These are phyloP conservation scores for Colletotrichum tanaceti DNA, from an alignment of 2,329 filamentous ascomycete genomes.

Conservation along the genomic window DNA sequence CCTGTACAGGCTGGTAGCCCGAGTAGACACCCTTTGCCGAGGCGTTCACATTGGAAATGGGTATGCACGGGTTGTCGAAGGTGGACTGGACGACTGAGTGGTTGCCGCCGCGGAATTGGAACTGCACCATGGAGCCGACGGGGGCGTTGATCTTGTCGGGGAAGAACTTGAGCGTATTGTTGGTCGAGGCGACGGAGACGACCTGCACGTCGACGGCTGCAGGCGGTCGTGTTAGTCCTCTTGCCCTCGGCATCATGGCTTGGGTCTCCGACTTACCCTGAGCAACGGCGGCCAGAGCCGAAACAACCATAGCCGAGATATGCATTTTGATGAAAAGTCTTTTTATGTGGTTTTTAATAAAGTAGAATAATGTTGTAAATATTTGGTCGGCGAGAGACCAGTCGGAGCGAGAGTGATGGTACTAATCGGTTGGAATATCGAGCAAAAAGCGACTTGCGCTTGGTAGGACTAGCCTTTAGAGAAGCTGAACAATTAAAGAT, in stretches of 20 bases:
- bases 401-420: slow-evolving; percentile 44
- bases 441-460: slow-evolving; percentile 60
- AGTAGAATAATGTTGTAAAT: slow-evolving; percentile 31
- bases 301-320: slow-evolving; percentile 59
- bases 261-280: slow-evolving; percentile 52
- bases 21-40: slow-evolving; percentile 72
- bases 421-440: slow-evolving; percentile 24
- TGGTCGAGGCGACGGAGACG: slow-evolving; percentile 70
- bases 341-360: slow-evolving; percentile 41
- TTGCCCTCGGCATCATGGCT: too few species aligned
- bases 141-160: slow-evolving; percentile 73
- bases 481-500: slow-evolving; percentile 43
- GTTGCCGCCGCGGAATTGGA: slow-evolving; percentile 75
- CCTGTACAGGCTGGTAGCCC: slow-evolving; percentile 73
- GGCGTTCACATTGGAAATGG: slow-evolving; percentile 64
- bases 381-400: slow-evolving; percentile 3
- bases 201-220: slow-evolving; percentile 65
- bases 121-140: slow-evolving; percentile 73
- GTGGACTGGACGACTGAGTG: slow-evolving; percentile 84
- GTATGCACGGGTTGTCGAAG: slow-evolving; percentile 77
- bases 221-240: slow-evolving; percentile 26
- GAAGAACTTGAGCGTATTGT: slow-evolving; percentile 69
- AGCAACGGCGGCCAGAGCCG: slow-evolving; percentile 61
- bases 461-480: slow-evolving; percentile 62
- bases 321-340: slow-evolving; percentile 59